Base-by-base conservation (phyloP, 2,329 filamentous ascomycete species). In the Arachnopeziza araneosa region DNA sequence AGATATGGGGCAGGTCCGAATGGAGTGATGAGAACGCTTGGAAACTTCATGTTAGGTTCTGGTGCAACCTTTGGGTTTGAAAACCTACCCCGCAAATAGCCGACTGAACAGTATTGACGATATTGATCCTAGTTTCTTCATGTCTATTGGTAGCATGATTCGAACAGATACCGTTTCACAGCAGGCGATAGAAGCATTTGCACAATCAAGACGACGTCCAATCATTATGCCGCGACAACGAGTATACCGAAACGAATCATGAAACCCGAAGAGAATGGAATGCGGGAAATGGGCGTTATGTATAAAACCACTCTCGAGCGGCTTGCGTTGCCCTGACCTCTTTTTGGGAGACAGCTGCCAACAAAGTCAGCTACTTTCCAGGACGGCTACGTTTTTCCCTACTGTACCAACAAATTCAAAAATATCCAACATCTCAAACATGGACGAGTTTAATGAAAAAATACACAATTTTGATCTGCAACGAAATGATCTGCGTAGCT, bases 71-170 rank as follows among this genome's bases (percentile, higher is more conserved):
- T 99, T 75, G 95, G 93, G 93, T 96, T 84, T 64, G 56, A 55
- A 22, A 21, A 6, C 14, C 22, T 2, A 22, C 56, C n/a, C 30
- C 55, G 12, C 52, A 52, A 17, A 19, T 49, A 26, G 22, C 21
- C 5, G 50, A 24, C 52, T n/a, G 26, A 30, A 30, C 19, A n/a
- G 2, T 51, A 36, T 32, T 60, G n/a, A 58, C 24, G 24, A 19
- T 5, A 54, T n/a, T n/a, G 51, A 44, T 44, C 36, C 10, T 65
- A 87, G 84, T 24, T 97, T 98, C 79, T 99, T 99, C 83, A 99
- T 99, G 95, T 93, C 91, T 60, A 96, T 99, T 69, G 95, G 95
- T 68, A 96, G 91, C 69, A 93, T 96, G 52, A 97, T 99, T 71
- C 89, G 95, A 72, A 93, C 91, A 62, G 95, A 99, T 69, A 86